A percentile compares a stretch with the other conserved stretches of the same genome.
phyloP scores from a whole-genome alignment of 306 rosid genomes.

The Castanopsis chinensis region DNA sequence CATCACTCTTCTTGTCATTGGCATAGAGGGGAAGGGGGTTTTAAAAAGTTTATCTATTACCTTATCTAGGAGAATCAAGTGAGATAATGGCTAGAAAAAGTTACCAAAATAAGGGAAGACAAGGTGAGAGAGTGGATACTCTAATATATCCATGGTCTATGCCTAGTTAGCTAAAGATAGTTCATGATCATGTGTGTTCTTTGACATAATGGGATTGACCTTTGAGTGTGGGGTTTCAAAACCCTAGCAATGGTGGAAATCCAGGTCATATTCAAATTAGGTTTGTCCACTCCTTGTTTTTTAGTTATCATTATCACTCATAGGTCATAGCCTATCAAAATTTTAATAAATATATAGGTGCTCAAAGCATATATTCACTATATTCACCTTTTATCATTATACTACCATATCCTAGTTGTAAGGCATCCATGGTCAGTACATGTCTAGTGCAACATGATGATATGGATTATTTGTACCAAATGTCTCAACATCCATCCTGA shows the following conservation, averaged over 20 bases:
- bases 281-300: conserved; percentile 33
- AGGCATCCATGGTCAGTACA: conserved; percentile 1
- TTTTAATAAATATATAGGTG: not conserved
- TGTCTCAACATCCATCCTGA: not conserved
- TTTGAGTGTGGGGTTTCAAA: conserved; percentile 32
- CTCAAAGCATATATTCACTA: conserved; percentile 20
- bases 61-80: not conserved
- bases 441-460: not conserved
- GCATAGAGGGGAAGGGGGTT: too few species aligned
- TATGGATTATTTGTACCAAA: not conserved
- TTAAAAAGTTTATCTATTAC: too few species aligned
- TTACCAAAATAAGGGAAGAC: conserved; percentile 4
- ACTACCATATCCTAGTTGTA: conserved; percentile 17
- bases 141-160: not conserved
- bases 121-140: conserved; percentile 1
- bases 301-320: conserved; percentile 34
- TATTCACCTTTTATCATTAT: conserved; percentile 14
- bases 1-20: too few species aligned
- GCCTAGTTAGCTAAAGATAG: not conserved
- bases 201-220: conserved; percentile 27
- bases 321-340: conserved; percentile 6
- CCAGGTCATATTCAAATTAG: conserved; percentile 44
- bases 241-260: conserved; percentile 44
- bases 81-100: not conserved
- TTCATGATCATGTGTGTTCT: conserved; percentile 8